A percentile compares a stretch with the other conserved stretches of the same genome.
phyloP scores from a whole-genome alignment of 1,139 yeast species.

The Magnusiomyces ingens region DNA sequence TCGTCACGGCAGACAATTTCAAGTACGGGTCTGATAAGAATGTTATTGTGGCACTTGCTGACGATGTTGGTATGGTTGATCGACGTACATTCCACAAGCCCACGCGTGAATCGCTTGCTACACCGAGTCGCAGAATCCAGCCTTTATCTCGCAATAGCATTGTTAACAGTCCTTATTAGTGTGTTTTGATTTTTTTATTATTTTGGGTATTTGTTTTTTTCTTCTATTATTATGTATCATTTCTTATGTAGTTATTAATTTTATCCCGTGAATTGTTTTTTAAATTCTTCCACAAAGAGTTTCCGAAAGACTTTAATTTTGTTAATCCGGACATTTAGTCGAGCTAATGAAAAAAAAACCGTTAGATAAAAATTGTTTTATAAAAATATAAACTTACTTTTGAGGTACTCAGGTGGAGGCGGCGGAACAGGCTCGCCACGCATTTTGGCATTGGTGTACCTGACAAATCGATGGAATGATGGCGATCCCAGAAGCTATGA shows the following conservation, averaged over 20 bases:
- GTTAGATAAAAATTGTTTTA: background rate
- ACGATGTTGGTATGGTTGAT: constrained; percentile 64
- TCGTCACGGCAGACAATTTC: constrained; percentile 73
- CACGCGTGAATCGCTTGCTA: constrained; percentile 41
- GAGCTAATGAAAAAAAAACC: constrained; percentile 1
- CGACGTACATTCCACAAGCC: constrained; percentile 54
- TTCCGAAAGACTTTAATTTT: constrained; percentile 13
- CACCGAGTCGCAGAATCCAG: constrained; percentile 26
- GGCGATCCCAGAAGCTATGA: constrained; percentile 11
- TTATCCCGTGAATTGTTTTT: constrained; percentile 14
- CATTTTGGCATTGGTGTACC: constrained; percentile 16
- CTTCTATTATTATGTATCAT: background rate
- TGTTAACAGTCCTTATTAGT: constrained; percentile 30
- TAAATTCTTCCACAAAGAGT: constrained; percentile 15
- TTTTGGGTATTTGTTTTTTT: background rate
- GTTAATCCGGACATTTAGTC: constrained; percentile 7
- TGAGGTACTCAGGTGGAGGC: constrained; percentile 12
- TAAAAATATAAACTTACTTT: constrained; percentile 2
- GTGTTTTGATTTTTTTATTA: background rate
- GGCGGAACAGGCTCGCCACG: constrained; percentile 17
- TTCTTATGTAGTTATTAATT: background rate
- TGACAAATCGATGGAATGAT: constrained; percentile 14
- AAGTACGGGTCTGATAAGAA: constrained; percentile 64
- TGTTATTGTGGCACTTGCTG: constrained; percentile 61
- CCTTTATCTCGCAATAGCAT: constrained; percentile 28